These are phyloP conservation scores for Thielaviopsis punctulata DNA, from an alignment of 2,329 filamentous ascomycete genomes.

Conservation along the genomic window DNA sequence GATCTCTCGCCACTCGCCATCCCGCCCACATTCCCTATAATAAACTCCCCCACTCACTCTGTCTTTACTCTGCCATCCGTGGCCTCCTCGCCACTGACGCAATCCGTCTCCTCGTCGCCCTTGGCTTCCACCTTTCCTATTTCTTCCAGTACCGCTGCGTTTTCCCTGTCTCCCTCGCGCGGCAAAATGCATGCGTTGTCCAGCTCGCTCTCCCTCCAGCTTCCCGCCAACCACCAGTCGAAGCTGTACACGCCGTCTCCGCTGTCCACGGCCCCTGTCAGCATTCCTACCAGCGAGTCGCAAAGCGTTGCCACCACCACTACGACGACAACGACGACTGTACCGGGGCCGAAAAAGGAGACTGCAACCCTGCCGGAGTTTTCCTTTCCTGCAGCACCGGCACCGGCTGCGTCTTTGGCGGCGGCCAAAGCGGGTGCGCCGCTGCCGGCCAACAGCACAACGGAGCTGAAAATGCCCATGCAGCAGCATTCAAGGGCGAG, in stretches of 20 bases:
- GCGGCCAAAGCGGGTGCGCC: not conserved
- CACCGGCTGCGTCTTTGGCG: not conserved
- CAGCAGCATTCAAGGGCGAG: not conserved
- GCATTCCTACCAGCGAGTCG: not conserved
- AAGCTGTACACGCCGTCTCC: conserved; percentile 10
- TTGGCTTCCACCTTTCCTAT: conserved; percentile 1
- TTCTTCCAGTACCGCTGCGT: not conserved
- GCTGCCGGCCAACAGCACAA: not conserved
- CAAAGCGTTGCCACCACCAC: not conserved
- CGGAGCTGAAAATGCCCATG: not conserved
- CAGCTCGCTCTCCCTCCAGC: conserved; percentile 1
- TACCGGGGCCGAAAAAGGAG: not conserved
- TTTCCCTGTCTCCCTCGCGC: not conserved
- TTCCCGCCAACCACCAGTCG: not conserved
- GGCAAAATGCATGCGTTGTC: not conserved
- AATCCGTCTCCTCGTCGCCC: conserved; percentile 6
- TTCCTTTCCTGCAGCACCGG: not conserved
- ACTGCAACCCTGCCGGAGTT: not conserved
- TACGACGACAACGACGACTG: not conserved
- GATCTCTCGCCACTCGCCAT: not conserved
- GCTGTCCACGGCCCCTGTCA: conserved; percentile 4
- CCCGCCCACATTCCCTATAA: conserved; percentile 4
- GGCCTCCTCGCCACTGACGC: conserved; percentile 6
- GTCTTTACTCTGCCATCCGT: conserved; percentile 1
- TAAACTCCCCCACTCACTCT: conserved; percentile 8